These are phyloP conservation scores for Periconia digitata DNA, from an alignment of 2,329 filamentous ascomycete species.

Conservation along the genomic window DNA sequence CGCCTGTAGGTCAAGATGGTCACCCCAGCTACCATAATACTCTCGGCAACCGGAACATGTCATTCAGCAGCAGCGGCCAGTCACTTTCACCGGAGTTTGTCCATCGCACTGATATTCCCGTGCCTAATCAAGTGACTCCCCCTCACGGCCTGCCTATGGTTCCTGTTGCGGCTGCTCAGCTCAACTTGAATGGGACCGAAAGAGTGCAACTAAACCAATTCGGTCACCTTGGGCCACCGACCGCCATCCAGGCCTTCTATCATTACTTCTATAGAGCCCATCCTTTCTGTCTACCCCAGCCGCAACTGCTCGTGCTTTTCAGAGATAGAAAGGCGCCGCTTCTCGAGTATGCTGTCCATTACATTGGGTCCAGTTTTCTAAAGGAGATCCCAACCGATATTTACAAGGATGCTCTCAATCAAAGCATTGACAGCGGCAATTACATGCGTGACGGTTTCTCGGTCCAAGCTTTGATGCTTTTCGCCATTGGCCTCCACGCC, in stretches of 20 bases:
- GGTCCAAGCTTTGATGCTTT: conserved; percentile 76
- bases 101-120: conserved; percentile 27
- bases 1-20: conserved; percentile 13
- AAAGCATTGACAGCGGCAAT: conserved; percentile 32
- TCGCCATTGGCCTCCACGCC: conserved; percentile 77
- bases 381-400: conserved; percentile 48
- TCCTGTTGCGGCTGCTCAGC: conserved; percentile 14
- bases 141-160: conserved; percentile 22
- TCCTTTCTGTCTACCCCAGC: conserved; percentile 57
- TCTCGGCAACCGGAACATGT: conserved; percentile 11
- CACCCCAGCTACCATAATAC: conserved; percentile 10
- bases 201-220: conserved; percentile 27
- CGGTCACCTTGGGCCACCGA: conserved; percentile 30
- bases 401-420: conserved; percentile 45
- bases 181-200: conserved; percentile 37
- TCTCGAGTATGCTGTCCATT: conserved; percentile 58
- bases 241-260: conserved; percentile 36
- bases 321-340: conserved; percentile 45
- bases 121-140: conserved; percentile 26
- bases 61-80: conserved; percentile 20
- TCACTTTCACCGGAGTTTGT: conserved; percentile 35
- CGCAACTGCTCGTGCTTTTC: conserved; percentile 42
- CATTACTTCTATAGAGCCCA: conserved; percentile 59
- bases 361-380: conserved; percentile 59
- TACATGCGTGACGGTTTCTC: conserved; percentile 52